Evolutionary conservation across 2,329 filamentous ascomycete species (phyloP).

Genomic region (Talaromyces rugulosus): DNA sequence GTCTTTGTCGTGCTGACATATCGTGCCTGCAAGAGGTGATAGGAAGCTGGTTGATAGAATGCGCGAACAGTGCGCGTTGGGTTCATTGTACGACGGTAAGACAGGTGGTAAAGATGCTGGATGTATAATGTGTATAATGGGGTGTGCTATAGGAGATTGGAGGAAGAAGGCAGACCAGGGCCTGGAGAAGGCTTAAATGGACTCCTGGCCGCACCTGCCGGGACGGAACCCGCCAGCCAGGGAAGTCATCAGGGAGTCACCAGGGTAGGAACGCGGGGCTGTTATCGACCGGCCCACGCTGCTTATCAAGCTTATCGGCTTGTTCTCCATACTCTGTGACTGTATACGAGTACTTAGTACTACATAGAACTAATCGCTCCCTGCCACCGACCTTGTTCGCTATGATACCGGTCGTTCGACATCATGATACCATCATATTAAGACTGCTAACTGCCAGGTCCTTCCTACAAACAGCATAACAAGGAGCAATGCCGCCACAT

Average conservation of each 20-base stretch:
- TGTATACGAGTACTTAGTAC: neutral
- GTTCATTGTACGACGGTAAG: conserved; percentile 2
- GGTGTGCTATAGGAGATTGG: neutral
- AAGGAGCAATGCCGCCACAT: neutral
- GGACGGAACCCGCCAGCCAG: neutral
- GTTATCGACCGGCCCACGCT: neutral
- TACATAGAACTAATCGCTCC: neutral
- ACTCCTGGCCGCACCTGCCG: neutral
- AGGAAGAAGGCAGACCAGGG: neutral
- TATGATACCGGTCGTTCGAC: neutral
- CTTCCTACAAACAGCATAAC: neutral
- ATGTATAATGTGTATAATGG: neutral
- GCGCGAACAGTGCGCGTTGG: conserved; percentile 4
- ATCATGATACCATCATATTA: neutral
- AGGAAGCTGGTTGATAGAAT: neutral
- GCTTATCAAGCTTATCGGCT: neutral
- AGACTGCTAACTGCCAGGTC: neutral
- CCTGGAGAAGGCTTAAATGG: neutral
- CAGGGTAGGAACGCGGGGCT: neutral
- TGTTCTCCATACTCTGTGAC: too few species aligned
- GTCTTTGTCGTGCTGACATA: conserved; percentile 12
- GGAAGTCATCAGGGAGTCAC: neutral
- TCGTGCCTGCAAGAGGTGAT: neutral
- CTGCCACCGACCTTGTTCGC: neutral
- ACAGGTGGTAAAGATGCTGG: neutral